phyloP scores from a whole-genome alignment of 331 rosid species.

The Dryas integrifolia region DNA sequence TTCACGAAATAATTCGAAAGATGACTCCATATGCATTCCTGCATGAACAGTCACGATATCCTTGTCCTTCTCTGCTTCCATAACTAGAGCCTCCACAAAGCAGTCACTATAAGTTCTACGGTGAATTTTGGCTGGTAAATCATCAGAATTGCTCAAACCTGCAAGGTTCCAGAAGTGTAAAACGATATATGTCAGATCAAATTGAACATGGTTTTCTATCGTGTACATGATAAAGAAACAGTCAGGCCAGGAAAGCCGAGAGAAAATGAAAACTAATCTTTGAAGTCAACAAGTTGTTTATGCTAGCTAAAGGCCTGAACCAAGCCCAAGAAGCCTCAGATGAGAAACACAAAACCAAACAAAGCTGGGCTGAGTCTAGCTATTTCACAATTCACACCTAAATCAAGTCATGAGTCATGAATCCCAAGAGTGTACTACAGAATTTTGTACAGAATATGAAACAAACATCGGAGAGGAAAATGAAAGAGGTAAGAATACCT shows the following conservation, averaged over 20 bases:
- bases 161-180: slow-evolving; percentile 31
- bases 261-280: slow-evolving; percentile 17
- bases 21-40: slow-evolving; percentile 66
- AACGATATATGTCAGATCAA: slow-evolving; percentile 6
- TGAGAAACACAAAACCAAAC: not conserved
- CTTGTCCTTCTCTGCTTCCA: slow-evolving; percentile 76
- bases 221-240: slow-evolving; percentile 15
- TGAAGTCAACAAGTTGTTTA: slow-evolving; percentile 11
- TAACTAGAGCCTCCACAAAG: slow-evolving; percentile 70
- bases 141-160: slow-evolving; percentile 44
- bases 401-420: not conserved
- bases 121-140: slow-evolving; percentile 27
- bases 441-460: slow-evolving; percentile 13
- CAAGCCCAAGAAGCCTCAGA: not conserved
- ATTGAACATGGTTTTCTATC: slow-evolving; percentile 10
- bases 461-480: slow-evolving; percentile 8
- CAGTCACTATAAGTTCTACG: slow-evolving; percentile 66
- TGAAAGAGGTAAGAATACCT: slow-evolving; percentile 38
- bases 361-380: not conserved
- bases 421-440: not conserved
- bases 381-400: not conserved
- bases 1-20: slow-evolving; percentile 62
- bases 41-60: slow-evolving; percentile 86
- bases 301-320: not conserved
- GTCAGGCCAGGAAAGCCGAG: not conserved